These are phyloP conservation scores for Calycina herbarum DNA, from an alignment of 2,329 filamentous ascomycete genomes.

Conservation along the genomic window DNA sequence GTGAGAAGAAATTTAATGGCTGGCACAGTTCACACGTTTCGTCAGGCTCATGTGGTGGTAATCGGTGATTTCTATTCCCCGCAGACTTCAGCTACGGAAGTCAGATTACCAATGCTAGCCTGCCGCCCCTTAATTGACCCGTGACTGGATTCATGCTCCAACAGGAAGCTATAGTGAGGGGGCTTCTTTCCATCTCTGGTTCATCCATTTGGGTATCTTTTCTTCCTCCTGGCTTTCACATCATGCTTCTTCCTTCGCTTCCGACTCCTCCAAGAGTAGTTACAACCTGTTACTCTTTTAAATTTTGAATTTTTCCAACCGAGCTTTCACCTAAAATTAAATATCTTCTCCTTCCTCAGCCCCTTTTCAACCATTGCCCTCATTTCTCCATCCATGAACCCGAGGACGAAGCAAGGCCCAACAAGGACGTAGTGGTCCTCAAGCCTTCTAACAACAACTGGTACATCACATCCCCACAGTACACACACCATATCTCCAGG, in stretches of 20 bases:
- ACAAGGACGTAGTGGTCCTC: slow-evolving; percentile 15
- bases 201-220: neutral
- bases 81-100: too few species aligned
- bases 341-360: slow-evolving; percentile 4
- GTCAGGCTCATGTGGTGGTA: too few species aligned
- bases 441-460: slow-evolving; percentile 10
- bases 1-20: too few species aligned
- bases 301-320: neutral
- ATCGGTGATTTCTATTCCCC: too few species aligned
- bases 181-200: neutral
- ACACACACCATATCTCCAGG: slow-evolving; percentile 12
- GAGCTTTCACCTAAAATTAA: slow-evolving; percentile 6
- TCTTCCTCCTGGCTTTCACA: neutral
- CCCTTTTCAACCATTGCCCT: slow-evolving; percentile 7
- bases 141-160: too few species aligned
- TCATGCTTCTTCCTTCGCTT: neutral
- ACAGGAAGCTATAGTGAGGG: too few species aligned
- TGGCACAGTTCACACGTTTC: too few species aligned
- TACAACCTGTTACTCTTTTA: neutral
- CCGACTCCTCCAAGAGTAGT: neutral
- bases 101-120: too few species aligned
- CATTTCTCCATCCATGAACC: slow-evolving; percentile 19
- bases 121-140: too few species aligned
- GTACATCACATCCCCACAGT: slow-evolving; percentile 15
- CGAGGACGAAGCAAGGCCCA: slow-evolving; percentile 16